phyloP scores from a whole-genome alignment of 225 moss, liverwort and hornwort genomes.

The Bryoerythrophyllum caledonicum region DNA sequence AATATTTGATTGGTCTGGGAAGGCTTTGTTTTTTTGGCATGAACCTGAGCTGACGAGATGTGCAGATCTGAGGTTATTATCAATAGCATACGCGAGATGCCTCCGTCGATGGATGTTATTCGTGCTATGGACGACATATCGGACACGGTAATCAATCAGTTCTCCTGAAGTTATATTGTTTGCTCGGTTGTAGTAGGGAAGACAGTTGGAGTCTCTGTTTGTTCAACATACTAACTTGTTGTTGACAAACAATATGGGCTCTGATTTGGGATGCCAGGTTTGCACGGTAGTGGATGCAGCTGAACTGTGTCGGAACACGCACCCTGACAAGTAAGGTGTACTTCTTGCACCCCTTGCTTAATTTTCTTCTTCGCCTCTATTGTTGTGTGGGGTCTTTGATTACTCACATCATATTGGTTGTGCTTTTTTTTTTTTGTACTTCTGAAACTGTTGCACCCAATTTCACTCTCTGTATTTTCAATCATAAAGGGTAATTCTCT shows the following conservation, averaged over 20 bases:
- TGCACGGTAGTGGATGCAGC: conserved; percentile 99
- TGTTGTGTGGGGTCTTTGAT: conserved; percentile 1
- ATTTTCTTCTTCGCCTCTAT: conserved; percentile 9
- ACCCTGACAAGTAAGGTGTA: conserved; percentile 99
- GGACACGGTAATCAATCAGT: conserved; percentile 66
- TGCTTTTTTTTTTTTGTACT: neutral
- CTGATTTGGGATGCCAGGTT: conserved; percentile 61
- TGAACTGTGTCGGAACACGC: conserved; percentile 94
- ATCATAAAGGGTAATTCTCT: neutral
- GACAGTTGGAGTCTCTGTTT: neutral
- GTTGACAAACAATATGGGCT: conserved; percentile 22
- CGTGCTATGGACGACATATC: conserved; percentile 97
- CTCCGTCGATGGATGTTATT: conserved; percentile 93
- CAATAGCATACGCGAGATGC: conserved; percentile 61
- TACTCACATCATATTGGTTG: neutral
- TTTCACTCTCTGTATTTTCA: neutral
- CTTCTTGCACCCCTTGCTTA: conserved; percentile 61
- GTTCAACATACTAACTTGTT: neutral
- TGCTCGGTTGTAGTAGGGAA: neutral
- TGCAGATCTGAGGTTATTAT: conserved; percentile 93
- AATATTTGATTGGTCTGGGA: neutral
- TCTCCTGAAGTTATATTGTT: neutral
- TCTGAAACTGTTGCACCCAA: conserved; percentile 3
- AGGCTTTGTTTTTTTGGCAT: conserved; percentile 13
- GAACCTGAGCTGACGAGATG: conserved; percentile 23